phyloP scores from a whole-genome alignment of 2,329 filamentous ascomycete species.

The Xylaria sp. region DNA sequence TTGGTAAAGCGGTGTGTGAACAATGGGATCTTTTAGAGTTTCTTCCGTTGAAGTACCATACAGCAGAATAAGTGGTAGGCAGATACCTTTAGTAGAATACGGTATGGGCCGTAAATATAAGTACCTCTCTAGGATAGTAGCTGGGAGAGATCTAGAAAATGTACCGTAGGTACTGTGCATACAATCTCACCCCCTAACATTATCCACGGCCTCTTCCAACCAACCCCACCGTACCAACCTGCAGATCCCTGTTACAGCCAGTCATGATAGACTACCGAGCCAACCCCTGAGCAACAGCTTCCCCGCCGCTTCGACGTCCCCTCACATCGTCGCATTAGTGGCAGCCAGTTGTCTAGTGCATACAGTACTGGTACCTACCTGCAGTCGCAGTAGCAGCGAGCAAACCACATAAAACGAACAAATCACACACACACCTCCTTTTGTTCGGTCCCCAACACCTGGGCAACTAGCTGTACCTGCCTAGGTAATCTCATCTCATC shows the following conservation, averaged over 20 bases:
- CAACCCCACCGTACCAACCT: slow-evolving; percentile 22
- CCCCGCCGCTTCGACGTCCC: slow-evolving; percentile 29
- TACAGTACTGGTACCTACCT: slow-evolving; percentile 2
- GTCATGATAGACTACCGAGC: slow-evolving; percentile 10
- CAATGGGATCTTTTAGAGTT: slow-evolving; percentile 6
- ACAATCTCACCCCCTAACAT: slow-evolving; percentile 32
- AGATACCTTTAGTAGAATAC: not conserved
- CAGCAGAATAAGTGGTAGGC: not conserved
- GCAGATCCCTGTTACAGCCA: slow-evolving; percentile 8
- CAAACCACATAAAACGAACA: slow-evolving; percentile 37
- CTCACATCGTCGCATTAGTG: slow-evolving; percentile 32
- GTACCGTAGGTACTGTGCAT: not conserved
- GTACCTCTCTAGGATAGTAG: not conserved
- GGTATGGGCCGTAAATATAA: not conserved
- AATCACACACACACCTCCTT: slow-evolving; percentile 47
- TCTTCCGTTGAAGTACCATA: slow-evolving; percentile 34
- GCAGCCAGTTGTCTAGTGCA: slow-evolving; percentile 33
- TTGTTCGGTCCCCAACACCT: slow-evolving; percentile 37
- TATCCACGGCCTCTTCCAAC: slow-evolving; percentile 15
- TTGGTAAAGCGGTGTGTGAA: slow-evolving; percentile 44
- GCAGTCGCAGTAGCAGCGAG: slow-evolving; percentile 12
- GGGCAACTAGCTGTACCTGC: slow-evolving; percentile 6
- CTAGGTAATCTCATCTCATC: not conserved
- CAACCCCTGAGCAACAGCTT: slow-evolving; percentile 36
- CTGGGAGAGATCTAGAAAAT: not conserved